Evolutionary conservation across 257 asterid species (phyloP), one percentile per base, ranked within the genome.

Genomic region (Eustoma russellianum): DNA sequence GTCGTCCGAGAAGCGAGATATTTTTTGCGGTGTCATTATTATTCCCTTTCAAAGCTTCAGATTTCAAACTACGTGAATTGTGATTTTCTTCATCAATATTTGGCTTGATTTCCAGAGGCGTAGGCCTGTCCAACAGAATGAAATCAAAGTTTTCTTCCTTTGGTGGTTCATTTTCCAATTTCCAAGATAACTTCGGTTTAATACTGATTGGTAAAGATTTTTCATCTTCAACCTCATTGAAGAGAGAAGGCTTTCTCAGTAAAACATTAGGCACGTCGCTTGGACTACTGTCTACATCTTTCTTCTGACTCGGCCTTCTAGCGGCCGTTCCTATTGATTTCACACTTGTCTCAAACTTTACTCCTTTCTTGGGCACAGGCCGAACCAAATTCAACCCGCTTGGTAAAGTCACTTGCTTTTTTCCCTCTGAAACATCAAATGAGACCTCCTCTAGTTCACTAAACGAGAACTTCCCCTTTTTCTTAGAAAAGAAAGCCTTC

Each of bases 101-200:
- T 6, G 86, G 41, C 40, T 16, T 47, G 44, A 48, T 17, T 35
- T 57, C 63, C 63, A 71, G 45, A 17, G 64, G 83, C 53, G 80
- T 85, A 17, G 96, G 98, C 70, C 74, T 86, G 77, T 78, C 80
- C 67, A 90, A 72, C 73, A 86, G 66, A 33, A 96, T 75, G 9
- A 82, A 70, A 57, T 81, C 82, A 72, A 78, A 79, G 72, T 84
- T 83, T 63, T 72, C 84, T 63, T 73, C 86, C 69, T 67, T 67
- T 64, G 64, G 81, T 40, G 45, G 72, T 65, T 77, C 87, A 53
- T 77, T 83, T 48, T 86, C 76, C 89, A 80, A 79, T 63, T 70
- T 71, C 64, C 84, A 58, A 5, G 92, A 66, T 54, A 83, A 65
- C 60, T 90, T 86, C 53, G 98, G 94, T 64, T 71, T 84, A 69